Percentiles rank a stretch among this genome's conserved stretches.
Conservation (phyloP, 2,329 filamentous ascomycete genomes). For the Zopfia rhizophila region DNA sequence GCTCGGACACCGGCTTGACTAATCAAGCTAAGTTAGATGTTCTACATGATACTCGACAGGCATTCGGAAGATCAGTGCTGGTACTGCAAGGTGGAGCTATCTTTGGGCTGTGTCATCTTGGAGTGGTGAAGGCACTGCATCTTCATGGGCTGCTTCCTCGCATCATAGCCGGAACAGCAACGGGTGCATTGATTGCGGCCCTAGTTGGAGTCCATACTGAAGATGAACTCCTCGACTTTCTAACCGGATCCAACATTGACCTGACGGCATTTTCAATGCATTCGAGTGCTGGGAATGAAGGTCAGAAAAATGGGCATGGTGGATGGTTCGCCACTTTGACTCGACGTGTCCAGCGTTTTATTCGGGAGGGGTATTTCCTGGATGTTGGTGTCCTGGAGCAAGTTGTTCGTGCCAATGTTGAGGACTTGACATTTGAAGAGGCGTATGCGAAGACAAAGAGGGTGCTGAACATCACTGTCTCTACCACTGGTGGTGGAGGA, state of each 20-base stretch:
- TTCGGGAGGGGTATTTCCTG: constrained; percentile 81
- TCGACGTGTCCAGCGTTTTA: constrained; percentile 75
- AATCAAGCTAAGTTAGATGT: constrained; percentile 86
- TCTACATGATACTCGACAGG: constrained; percentile 85
- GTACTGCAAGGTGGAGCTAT: constrained; percentile 91
- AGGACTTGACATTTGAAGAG: constrained; percentile 92
- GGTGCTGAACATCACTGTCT: constrained; percentile 91
- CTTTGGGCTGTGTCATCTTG: constrained; percentile 89
- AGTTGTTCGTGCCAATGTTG: constrained; percentile 85
- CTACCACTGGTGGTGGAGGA: constrained; percentile 76
- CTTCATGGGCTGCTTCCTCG: constrained; percentile 82
- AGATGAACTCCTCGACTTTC: constrained; percentile 80
- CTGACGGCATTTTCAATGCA: constrained; percentile 76
- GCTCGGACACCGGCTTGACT: constrained; percentile 64
- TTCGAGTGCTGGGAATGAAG: constrained; percentile 30
- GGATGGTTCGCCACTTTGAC: constrained; percentile 66
- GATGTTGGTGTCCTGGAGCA: constrained; percentile 85
- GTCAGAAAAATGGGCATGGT: constrained; percentile 36
- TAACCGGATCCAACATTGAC: constrained; percentile 84
- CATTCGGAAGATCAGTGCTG: constrained; percentile 85
- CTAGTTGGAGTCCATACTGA: constrained; percentile 88
- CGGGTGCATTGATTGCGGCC: constrained; percentile 88
- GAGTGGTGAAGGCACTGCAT: constrained; percentile 88
- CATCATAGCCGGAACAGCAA: constrained; percentile 91
- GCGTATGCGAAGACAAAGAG: constrained; percentile 87